A percentile compares a stretch with the other conserved stretches of the same genome.
Conservation (phyloP, 1,284 basidiomycete genomes). For the Leccinum insolens region DNA sequence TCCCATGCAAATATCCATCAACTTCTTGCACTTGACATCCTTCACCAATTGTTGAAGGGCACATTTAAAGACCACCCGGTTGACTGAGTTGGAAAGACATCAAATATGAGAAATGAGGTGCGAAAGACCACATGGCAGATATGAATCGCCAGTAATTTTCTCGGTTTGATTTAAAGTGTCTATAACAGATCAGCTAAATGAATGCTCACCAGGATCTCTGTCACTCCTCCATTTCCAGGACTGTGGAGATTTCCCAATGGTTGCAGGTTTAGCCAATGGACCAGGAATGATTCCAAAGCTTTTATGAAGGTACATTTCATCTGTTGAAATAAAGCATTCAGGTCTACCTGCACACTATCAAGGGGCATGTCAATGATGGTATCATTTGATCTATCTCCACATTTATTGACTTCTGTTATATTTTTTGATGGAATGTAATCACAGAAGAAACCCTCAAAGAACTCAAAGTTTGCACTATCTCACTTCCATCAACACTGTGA, state of each 20-base stretch:
- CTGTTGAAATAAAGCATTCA: not conserved
- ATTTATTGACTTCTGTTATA: slow-evolving; percentile 20
- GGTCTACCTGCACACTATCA: slow-evolving; percentile 1
- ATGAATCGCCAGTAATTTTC: not conserved
- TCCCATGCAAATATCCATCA: not conserved
- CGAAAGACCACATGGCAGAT: not conserved
- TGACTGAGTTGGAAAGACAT: not conserved
- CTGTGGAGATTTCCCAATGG: slow-evolving; percentile 10
- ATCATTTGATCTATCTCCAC: slow-evolving; percentile 5
- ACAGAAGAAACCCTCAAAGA: not conserved
- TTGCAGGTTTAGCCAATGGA: slow-evolving; percentile 12
- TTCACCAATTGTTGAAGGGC: slow-evolving; percentile 1
- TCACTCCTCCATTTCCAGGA: slow-evolving; percentile 5
- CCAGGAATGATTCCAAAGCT: slow-evolving; percentile 15
- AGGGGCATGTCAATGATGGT: slow-evolving; percentile 5
- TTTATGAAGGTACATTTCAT: slow-evolving; percentile 14
- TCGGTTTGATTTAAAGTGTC: not conserved
- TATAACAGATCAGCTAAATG: not conserved
- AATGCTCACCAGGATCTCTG: slow-evolving; percentile 7
- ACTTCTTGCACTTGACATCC: not conserved
- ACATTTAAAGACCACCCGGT: not conserved
- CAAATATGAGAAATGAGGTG: not conserved
- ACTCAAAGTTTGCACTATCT: not conserved
- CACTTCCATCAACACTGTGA: not conserved
- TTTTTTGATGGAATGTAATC: not conserved